phyloP scores from a whole-genome alignment of 768 basidiomycete species.

The Pisolithus marmoratus region DNA sequence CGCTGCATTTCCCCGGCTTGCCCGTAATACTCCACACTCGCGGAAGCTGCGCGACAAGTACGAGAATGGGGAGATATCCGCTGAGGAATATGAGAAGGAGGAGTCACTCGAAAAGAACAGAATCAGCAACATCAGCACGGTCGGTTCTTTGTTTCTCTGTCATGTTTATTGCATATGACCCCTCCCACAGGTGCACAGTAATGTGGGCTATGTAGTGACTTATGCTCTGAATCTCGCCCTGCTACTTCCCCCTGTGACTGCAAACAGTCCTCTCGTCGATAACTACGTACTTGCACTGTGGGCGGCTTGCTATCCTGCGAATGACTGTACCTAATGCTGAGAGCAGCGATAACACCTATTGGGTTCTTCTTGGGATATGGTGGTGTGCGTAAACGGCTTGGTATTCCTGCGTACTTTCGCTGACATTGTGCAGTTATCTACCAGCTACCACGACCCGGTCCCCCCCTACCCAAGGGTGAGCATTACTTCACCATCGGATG shows the following conservation, averaged over 20 bases:
- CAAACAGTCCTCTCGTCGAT: slow-evolving; percentile 54
- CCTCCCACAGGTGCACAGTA: slow-evolving; percentile 56
- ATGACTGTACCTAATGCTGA: not conserved
- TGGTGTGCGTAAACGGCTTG: slow-evolving; percentile 57
- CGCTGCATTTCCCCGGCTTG: slow-evolving; percentile 73
- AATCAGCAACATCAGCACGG: slow-evolving; percentile 81
- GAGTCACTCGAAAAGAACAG: slow-evolving; percentile 80
- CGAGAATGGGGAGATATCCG: slow-evolving; percentile 51
- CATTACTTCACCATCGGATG: slow-evolving; percentile 78
- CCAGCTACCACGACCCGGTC: slow-evolving; percentile 81
- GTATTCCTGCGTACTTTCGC: too few relatives aligned
- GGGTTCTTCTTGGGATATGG: slow-evolving; percentile 79
- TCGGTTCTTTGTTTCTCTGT: slow-evolving; percentile 21
- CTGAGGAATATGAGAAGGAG: slow-evolving; percentile 64
- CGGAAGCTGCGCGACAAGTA: slow-evolving; percentile 49
- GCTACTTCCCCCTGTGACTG: slow-evolving; percentile 45
- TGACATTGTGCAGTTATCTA: slow-evolving; percentile 53
- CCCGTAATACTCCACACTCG: slow-evolving; percentile 67
- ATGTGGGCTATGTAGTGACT: slow-evolving; percentile 66
- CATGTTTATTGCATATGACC: not conserved
- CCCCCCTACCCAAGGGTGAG: slow-evolving; percentile 70
- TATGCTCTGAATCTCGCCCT: slow-evolving; percentile 64
- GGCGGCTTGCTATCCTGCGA: slow-evolving; percentile 16
- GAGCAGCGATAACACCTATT: slow-evolving; percentile 60
- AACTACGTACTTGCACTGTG: slow-evolving; percentile 72